A percentile compares a stretch with the other conserved stretches of the same genome.
Conservation (phyloP, 148 eudicot species). For the Camellia japonica region DNA sequence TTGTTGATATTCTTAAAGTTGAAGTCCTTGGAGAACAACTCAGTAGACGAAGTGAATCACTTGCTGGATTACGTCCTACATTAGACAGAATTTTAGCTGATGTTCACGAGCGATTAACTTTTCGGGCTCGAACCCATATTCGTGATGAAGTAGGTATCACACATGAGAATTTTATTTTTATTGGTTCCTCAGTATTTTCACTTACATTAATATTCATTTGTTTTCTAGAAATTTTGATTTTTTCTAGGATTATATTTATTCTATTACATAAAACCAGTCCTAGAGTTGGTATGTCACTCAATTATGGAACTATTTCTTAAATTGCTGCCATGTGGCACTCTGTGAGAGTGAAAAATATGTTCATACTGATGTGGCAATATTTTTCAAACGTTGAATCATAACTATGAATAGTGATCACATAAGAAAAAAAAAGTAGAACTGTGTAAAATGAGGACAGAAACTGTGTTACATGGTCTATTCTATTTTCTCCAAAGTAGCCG, state of each 20-base stretch:
- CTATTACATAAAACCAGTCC: neutral
- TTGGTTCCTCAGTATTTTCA: neutral
- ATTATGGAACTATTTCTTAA: neutral
- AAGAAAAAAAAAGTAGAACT: neutral
- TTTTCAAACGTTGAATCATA: neutral
- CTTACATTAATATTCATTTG: neutral
- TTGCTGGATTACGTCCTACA: slow-evolving; percentile 91
- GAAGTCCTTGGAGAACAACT: slow-evolving; percentile 93
- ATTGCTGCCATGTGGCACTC: neutral
- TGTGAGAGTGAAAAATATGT: no score
- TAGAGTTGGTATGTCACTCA: neutral
- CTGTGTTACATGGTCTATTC: no score
- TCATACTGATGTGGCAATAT: neutral
- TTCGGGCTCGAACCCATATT: slow-evolving; percentile 92
- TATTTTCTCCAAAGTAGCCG: no score
- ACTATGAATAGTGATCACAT: neutral
- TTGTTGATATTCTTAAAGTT: slow-evolving; percentile 89
- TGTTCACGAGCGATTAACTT: slow-evolving; percentile 92
- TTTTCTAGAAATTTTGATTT: neutral
- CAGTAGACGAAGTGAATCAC: slow-evolving; percentile 73
- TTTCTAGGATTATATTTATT: neutral
- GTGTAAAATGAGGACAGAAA: neutral
- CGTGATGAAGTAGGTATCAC: slow-evolving; percentile 77
- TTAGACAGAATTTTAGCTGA: slow-evolving; percentile 89
- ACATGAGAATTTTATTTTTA: neutral